phyloP scores from a whole-genome alignment of 257 asterid genomes.

The Lycium barbarum region DNA sequence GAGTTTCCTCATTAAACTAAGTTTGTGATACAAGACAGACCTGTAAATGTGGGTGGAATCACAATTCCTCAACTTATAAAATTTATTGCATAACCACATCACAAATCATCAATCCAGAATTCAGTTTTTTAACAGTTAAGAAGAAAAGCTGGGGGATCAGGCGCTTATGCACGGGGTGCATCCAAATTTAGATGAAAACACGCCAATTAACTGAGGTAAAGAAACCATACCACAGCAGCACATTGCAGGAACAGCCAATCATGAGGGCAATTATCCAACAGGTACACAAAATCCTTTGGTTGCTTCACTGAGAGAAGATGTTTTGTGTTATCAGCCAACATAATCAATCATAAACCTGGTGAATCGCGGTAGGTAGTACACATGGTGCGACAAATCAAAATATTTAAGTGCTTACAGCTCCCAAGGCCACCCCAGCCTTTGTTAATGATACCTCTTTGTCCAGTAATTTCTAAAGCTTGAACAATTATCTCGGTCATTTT shows the following conservation, averaged over 20 bases:
- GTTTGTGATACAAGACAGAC: constrained; percentile 1
- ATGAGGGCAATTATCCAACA: constrained; percentile 84
- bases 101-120: not conserved
- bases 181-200: not conserved
- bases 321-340: not conserved
- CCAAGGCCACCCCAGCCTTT: constrained; percentile 99
- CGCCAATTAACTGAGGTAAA: not conserved
- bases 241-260: constrained; percentile 92
- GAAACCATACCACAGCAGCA: constrained; percentile 74
- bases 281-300: constrained; percentile 69
- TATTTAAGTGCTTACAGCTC: constrained; percentile 52
- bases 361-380: not conserved
- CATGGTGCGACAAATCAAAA: constrained; percentile 18
- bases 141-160: not conserved
- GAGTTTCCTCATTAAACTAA: not conserved
- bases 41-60: not conserved
- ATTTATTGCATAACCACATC: constrained; percentile 1
- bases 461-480: constrained; percentile 76
- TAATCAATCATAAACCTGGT: constrained; percentile 17
- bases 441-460: constrained; percentile 90
- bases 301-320: constrained; percentile 62
- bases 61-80: not conserved
- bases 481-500: constrained; percentile 84
- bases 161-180: no score
- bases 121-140: constrained; percentile 10